Evolutionary conservation across 345 rosid genomes (phyloP), one percentile per base, ranked within the genome.

Genomic region (Populus pruinosa): DNA sequence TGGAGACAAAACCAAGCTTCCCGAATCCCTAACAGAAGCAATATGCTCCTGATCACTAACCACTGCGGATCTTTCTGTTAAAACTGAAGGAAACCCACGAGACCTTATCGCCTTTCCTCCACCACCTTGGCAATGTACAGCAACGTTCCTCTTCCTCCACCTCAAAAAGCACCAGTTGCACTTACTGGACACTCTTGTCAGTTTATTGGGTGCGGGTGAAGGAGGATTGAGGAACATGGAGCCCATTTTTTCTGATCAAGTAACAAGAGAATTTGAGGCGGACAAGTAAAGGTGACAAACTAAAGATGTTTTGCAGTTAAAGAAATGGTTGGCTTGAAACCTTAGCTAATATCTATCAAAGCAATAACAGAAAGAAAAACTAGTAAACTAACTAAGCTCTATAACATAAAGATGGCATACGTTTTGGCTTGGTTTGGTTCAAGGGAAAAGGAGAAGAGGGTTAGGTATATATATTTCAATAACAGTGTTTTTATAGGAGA

Each of bases 201-300:
- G 59, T 73, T 84, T 84, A 74, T 73, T 78, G 16, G 86, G 77
- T 29, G 86, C 53, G 49, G 80, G 66, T 55, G 90, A 47, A 56
- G 87, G 82, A 78, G 87, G 86, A 78, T 80, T 85, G 78, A 91
- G 84, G 90, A 89, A 91, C 78, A 90, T 85, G 75, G 94, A 88
- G 78, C 90, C 97, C 98, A 89, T 94, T 69, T 78, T 74, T 79
- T 76, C 75, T 72, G 86, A 80, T 76, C 77, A 88, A 82, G 71
- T 73, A 81, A 72, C 59, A 80, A 83, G 72, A 65, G 79, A 70
- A 74, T 80, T 72, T 77, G 83, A 80, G 71, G 70, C 17, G 80
- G 47, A 49, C 64, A 70, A 77, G 76, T 77, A 75, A 68, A 49
- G 61, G 70, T 21, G 75, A 74, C 67, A 70, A 78, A 76, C 79